Conservation (phyloP, 345 rosid genomes). For the Euphorbia pulcherrima region DNA sequence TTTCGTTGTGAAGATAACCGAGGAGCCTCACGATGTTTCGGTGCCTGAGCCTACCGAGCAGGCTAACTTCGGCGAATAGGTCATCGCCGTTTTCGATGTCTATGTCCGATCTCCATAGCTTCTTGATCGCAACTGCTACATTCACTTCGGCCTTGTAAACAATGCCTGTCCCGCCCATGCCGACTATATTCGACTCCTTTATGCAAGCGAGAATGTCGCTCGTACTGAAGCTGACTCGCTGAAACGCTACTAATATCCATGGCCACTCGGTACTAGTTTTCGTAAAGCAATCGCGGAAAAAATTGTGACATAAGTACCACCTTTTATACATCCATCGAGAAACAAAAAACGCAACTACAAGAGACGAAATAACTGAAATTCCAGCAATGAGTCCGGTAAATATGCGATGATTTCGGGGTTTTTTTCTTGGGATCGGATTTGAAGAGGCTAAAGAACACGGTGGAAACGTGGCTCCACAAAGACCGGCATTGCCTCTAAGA, state of each 20-base stretch:
- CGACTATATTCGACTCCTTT: conserved; percentile 71
- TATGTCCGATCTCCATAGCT: conserved; percentile 71
- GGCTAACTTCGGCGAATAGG: conserved; percentile 62
- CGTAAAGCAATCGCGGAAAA: conserved; percentile 48
- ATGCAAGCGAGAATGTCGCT: conserved; percentile 65
- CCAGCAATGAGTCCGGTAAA: conserved; percentile 53
- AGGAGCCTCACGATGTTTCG: conserved; percentile 70
- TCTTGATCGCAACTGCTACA: conserved; percentile 72
- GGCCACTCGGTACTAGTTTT: conserved; percentile 75
- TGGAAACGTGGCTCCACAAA: conserved; percentile 62
- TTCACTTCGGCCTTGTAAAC: conserved; percentile 86
- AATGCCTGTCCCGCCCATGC: conserved; percentile 90
- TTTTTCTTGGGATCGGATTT: conserved; percentile 27
- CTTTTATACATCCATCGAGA: conserved; percentile 58
- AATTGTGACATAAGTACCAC: conserved; percentile 66
- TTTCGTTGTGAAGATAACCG: conserved; percentile 82
- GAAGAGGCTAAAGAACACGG: conserved; percentile 44
- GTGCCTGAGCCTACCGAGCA: conserved; percentile 75
- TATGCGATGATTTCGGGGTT: conserved; percentile 47
- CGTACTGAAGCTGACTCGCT: conserved; percentile 65
- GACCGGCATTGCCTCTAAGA: conserved; percentile 66
- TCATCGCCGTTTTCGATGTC: conserved; percentile 59
- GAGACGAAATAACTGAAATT: conserved; percentile 38
- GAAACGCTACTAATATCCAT: conserved; percentile 84
- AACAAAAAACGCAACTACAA: conserved; percentile 44